Evolutionary conservation across 2,329 filamentous ascomycete genomes (phyloP), one percentile per base, ranked within the genome.

Genomic region (Dactylonectria macrodidyma): DNA sequence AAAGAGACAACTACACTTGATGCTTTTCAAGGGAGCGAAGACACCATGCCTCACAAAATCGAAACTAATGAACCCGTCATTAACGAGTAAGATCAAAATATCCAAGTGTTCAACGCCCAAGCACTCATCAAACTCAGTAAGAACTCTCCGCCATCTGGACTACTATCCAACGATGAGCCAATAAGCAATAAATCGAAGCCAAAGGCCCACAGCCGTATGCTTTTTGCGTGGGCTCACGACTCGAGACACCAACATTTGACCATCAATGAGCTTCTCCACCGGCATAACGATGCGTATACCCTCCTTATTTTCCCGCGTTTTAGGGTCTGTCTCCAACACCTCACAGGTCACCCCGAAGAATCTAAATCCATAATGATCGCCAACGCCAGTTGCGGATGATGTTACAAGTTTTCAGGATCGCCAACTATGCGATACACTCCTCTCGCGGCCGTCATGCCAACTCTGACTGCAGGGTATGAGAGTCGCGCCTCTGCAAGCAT

Each of bases 351-450:
- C 36, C 41, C 58, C 62, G 48, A 64, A 59, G 60, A 70, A 33
- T 67, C 52, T 57, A 76, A 75, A 68, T 75, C 71, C 74, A 60
- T 62, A 62, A 67, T 63, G 59, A 68, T 63, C 65, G 47, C 63
- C 68, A 73, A 76, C 74, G 73, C 74, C 74, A 74, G 70, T 66
- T 64, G 58, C 58, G 55, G 56, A 70, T 74, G 62, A 73, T 71
- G 51, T 75, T 75, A 72, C 65, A 71, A 38, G 61, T 44, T 30
- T 62, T 51, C 9, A 24, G 38, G 57, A 50, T 48, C 50, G 58
- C 46, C 65, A 36, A 56, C 8, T 58, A 51, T 22, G 41, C 41
- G 30, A 57, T 41, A 12, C 22, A 26, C 22, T 36, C 46, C 11
- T 52, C 34, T 38, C 48, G 19, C 22, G 44, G n/a, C 22, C 47